phyloP scores from a whole-genome alignment of 2,329 filamentous ascomycete species.

The Ascochyta fabae region DNA sequence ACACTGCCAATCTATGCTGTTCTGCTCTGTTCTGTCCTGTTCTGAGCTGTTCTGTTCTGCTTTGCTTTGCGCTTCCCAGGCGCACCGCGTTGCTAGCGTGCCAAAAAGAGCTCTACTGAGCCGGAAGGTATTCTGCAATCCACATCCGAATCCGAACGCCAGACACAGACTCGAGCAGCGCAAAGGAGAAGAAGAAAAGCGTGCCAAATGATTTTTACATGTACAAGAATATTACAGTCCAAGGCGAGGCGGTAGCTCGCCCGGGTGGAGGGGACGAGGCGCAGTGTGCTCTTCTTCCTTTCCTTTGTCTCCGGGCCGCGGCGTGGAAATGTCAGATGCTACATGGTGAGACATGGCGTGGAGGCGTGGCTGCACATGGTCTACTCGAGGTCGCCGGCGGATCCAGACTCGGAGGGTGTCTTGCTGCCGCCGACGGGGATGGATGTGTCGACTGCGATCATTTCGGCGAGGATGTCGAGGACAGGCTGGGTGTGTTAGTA shows the following conservation, averaged over 20 bases:
- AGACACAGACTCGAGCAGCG: conserved; percentile 37
- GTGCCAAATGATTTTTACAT: conserved; percentile 37
- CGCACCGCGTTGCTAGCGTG: conserved; percentile 2
- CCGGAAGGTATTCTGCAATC: no score
- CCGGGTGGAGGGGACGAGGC: conserved; percentile 14
- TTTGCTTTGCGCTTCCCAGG: conserved; percentile 17
- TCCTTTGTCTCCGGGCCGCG: background rate
- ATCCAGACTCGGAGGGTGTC: conserved; percentile 45
- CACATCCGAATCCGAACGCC: background rate
- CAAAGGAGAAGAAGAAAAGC: conserved; percentile 18
- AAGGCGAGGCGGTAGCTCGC: conserved; percentile 24
- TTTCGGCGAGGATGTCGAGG: conserved; percentile 94
- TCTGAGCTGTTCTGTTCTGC: background rate
- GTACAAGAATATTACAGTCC: conserved; percentile 45
- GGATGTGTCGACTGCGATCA: conserved; percentile 89
- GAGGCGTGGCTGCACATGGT: background rate
- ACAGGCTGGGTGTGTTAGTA: conserved; percentile 67
- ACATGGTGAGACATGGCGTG: background rate
- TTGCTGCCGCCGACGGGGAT: conserved; percentile 51
- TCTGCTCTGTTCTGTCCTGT: background rate
- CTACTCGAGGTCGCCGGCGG: conserved; percentile 45
- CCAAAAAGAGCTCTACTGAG: background rate
- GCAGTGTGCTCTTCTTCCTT: background rate
- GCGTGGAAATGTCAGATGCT: conserved; percentile 20
- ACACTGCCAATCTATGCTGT: conserved; percentile 35